Conservation (phyloP, 331 rosid species). For the Malus hybrid region DNA sequence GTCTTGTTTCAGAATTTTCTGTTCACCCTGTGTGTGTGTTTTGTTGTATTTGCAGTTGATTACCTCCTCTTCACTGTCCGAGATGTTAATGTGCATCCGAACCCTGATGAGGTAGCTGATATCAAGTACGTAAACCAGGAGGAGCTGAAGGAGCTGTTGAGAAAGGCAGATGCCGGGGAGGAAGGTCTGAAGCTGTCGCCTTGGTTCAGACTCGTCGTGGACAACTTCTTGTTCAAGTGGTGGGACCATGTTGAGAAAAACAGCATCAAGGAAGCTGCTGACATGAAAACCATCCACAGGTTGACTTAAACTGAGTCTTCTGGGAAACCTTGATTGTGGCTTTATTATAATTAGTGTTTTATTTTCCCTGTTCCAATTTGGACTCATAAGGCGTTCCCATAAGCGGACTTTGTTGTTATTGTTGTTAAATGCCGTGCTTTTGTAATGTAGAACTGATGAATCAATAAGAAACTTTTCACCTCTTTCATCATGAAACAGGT, state of each 20-base stretch:
- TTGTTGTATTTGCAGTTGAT: conserved; percentile 58
- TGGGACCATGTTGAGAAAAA: conserved; percentile 83
- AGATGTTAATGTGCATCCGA: conserved; percentile 59
- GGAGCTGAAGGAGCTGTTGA: conserved; percentile 77
- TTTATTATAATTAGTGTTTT: too few relatives aligned
- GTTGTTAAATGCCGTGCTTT: neutral
- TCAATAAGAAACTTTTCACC: neutral
- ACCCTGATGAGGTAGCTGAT: conserved; percentile 89
- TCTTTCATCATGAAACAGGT: neutral
- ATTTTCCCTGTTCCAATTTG: neutral
- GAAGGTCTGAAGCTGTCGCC: conserved; percentile 93
- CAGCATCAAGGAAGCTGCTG: conserved; percentile 55
- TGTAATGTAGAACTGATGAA: neutral
- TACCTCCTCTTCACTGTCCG: conserved; percentile 77
- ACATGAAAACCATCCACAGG: conserved; percentile 93
- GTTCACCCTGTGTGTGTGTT: conserved; percentile 9
- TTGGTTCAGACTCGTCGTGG: conserved; percentile 94
- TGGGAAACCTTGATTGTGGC: neutral
- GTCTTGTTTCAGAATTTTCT: neutral
- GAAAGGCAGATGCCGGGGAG: conserved; percentile 88
- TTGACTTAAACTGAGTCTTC: conserved; percentile 26
- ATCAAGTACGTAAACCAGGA: conserved; percentile 66
- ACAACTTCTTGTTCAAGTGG: conserved; percentile 94
- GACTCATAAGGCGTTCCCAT: neutral
- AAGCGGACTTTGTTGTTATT: neutral